These are phyloP conservation scores for Ganoderma multipileum DNA, from an alignment of 1,284 basidiomycete genomes.

Conservation along the genomic window DNA sequence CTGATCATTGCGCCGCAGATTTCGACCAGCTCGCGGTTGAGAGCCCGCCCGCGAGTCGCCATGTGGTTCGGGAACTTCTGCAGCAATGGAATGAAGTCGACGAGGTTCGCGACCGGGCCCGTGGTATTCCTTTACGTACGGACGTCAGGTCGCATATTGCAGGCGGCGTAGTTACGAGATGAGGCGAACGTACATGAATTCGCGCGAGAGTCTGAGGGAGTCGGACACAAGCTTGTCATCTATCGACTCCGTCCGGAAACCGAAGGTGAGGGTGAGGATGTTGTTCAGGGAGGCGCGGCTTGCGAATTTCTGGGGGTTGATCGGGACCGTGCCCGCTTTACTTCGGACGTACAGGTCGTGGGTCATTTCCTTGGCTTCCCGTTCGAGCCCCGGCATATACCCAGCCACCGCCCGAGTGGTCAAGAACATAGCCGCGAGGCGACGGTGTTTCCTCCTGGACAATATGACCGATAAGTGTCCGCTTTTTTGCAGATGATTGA, in stretches of 20 bases:
- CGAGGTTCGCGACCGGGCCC: conserved; percentile 47
- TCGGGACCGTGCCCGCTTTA: conserved; percentile 39
- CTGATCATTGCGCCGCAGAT: conserved; percentile 35
- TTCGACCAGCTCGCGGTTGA: conserved; percentile 44
- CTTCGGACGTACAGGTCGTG: conserved; percentile 43
- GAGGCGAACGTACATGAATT: not conserved
- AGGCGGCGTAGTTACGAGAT: not conserved
- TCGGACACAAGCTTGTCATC: conserved; percentile 41
- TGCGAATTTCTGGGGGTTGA: conserved; percentile 44
- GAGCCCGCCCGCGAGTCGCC: conserved; percentile 40
- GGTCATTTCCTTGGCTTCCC: conserved; percentile 46
- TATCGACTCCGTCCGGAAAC: conserved; percentile 43
- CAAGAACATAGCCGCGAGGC: conserved; percentile 43
- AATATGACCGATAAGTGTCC: not conserved
- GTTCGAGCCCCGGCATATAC: conserved; percentile 42
- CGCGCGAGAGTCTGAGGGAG: conserved; percentile 37
- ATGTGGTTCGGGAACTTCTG: conserved; percentile 46
- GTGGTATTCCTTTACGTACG: conserved; percentile 24
- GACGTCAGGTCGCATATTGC: not conserved
- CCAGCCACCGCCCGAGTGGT: conserved; percentile 42
- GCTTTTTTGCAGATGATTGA: not conserved
- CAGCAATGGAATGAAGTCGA: conserved; percentile 48
- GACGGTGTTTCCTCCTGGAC: conserved; percentile 42
- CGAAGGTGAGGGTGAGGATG: conserved; percentile 48
- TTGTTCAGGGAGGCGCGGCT: conserved; percentile 45